Evolutionary conservation across 345 rosid species (phyloP), one percentile per base, ranked within the genome.

Genomic region (Camelina neglecta): DNA sequence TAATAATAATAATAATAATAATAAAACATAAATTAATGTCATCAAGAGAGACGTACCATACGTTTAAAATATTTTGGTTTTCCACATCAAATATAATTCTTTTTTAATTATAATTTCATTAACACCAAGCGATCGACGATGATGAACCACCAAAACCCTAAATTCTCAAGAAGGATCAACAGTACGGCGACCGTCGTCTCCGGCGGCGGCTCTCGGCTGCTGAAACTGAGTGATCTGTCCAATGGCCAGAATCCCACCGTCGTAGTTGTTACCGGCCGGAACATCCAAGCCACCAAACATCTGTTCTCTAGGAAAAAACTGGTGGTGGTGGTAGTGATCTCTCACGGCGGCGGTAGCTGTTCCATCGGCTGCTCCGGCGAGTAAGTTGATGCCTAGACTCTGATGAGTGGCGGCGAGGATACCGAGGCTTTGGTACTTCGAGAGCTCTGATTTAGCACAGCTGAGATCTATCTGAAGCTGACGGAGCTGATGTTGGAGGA

Each of bases 201-300:
- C 90, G 1, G 86, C 85, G 2, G 96, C 97, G 0, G 96, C 84
- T 63, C 97, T 76, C 0, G 90, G 83, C 81, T 85, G 97, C 84
- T 93, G 98, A 56, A 87, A 93, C 87, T 86, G 97, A 42, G 86
- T 84, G 49, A 92, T 87, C 41, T 87, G 97, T 23, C 97, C 96
- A 31, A 89, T 89, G 1, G 97, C 91, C 0, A 90, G 87, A 66
- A 93, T 84, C 74, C 89, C 80, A 10, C 77, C 81, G 29, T 88
- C 93, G 51, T 86, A 87, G 74, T 79, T 85, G 77, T 67, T 84
- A 44, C 83, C 80, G 1, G 73, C 74, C 1, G 80, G 83, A 51
- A 72, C 73, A 67, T 78, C 97, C 11, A 86, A 84, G 51, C 83
- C 81, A 76, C 92, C 85, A 65, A 89, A 77, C 88, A 86, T 83